phyloP scores from a whole-genome alignment of 2,329 filamentous ascomycete genomes.

The Dothistroma pini region DNA sequence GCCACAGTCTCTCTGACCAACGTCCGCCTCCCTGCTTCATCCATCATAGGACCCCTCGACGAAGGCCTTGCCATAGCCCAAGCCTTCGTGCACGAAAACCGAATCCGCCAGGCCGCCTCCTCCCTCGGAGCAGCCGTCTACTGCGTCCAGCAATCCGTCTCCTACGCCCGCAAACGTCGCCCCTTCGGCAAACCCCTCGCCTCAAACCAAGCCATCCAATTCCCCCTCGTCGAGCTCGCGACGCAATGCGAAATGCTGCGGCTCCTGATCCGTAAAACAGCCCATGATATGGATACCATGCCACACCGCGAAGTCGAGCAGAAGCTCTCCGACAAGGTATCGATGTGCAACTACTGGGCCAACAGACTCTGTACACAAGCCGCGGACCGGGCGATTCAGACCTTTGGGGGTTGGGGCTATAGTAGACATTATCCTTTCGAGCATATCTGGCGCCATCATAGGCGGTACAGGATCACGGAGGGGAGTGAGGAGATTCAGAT shows the following conservation, averaged over 20 bases:
- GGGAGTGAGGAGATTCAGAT: slow-evolving; percentile 65
- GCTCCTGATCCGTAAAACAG: slow-evolving; percentile 59
- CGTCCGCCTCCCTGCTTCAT: slow-evolving; percentile 53
- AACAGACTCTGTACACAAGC: slow-evolving; percentile 59
- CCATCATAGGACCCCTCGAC: slow-evolving; percentile 52
- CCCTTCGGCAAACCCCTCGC: slow-evolving; percentile 57
- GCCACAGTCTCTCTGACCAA: slow-evolving; percentile 56
- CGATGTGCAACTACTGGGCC: slow-evolving; percentile 65
- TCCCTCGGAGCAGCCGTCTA: slow-evolving; percentile 58
- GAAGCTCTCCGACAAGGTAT: slow-evolving; percentile 58
- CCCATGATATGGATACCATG: slow-evolving; percentile 58
- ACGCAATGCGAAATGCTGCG: slow-evolving; percentile 62
- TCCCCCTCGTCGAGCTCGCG: slow-evolving; percentile 59
- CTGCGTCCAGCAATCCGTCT: slow-evolving; percentile 56
- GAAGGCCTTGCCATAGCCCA: slow-evolving; percentile 59
- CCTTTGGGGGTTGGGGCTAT: slow-evolving; percentile 59
- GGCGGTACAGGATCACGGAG: slow-evolving; percentile 61
- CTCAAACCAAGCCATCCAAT: slow-evolving; percentile 61
- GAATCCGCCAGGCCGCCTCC: slow-evolving; percentile 61
- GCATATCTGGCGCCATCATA: slow-evolving; percentile 63
- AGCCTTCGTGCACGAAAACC: slow-evolving; percentile 64
- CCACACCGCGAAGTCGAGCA: slow-evolving; percentile 54
- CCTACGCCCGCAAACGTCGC: slow-evolving; percentile 53
- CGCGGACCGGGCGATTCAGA: slow-evolving; percentile 61
- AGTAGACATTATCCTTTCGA: slow-evolving; percentile 58